Evolutionary conservation across 2,329 filamentous ascomycete genomes (phyloP).

Genomic region (Pezicula carpinea): DNA sequence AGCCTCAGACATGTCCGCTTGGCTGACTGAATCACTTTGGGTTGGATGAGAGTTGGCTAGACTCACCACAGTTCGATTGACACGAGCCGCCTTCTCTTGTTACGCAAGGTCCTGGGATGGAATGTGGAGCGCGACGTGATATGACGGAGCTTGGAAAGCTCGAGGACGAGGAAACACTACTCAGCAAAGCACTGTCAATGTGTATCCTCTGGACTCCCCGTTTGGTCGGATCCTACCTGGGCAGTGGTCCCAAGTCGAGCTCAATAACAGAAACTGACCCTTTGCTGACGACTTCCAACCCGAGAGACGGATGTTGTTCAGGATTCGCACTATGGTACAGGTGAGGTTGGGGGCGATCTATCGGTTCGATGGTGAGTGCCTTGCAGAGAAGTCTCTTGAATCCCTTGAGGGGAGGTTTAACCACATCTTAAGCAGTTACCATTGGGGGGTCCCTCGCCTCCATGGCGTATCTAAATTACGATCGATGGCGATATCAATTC

Average conservation of each 20-base stretch:
- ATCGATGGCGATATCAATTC: constrained; percentile 1
- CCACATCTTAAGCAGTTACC: neutral
- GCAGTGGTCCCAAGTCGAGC: neutral
- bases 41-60: neutral
- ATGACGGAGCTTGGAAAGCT: neutral
- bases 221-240: neutral
- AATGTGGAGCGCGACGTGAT: constrained; percentile 3
- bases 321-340: neutral
- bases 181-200: neutral
- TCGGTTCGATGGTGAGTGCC: constrained; percentile 2
- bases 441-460: neutral
- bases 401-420: neutral
- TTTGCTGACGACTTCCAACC: neutral
- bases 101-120: constrained; percentile 1
- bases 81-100: constrained; percentile 1
- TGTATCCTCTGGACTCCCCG: neutral
- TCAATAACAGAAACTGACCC: neutral
- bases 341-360: neutral
- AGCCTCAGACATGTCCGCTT: neutral
- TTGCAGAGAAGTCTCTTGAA: neutral
- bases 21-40: neutral
- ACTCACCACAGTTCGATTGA: constrained; percentile 1
- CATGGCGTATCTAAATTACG: constrained; percentile 1
- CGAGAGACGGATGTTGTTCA: neutral
- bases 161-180: neutral